These are phyloP conservation scores for Phanerochaete carnosa DNA, from an alignment of 768 basidiomycete genomes.

Conservation along the genomic window DNA sequence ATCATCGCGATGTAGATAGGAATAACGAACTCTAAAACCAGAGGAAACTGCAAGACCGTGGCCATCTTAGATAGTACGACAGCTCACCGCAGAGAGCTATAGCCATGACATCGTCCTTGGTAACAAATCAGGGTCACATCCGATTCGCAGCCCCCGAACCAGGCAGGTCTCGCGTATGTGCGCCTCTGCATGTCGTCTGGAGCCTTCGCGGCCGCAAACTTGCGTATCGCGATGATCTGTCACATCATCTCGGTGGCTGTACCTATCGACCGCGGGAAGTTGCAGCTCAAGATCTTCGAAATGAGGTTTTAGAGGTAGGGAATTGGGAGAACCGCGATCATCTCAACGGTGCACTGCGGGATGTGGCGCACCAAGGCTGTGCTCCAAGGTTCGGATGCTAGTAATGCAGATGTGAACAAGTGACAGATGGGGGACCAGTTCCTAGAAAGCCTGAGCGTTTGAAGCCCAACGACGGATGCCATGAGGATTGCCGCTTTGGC, in stretches of 20 bases:
- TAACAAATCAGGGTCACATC: slow-evolving; percentile 20
- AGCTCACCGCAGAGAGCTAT: no score
- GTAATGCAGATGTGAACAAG: no score
- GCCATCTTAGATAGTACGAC: no score
- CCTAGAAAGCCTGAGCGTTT: no score
- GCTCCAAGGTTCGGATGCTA: background rate
- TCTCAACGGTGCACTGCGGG: slow-evolving; percentile 7
- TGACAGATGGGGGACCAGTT: no score
- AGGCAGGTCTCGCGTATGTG: slow-evolving; percentile 14
- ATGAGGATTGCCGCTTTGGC: no score
- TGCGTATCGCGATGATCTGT: slow-evolving; percentile 62
- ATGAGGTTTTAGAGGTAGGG: slow-evolving; percentile 15
- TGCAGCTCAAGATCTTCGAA: slow-evolving; percentile 25
- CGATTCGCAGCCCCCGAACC: slow-evolving; percentile 18
- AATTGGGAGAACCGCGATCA: slow-evolving; percentile 14
- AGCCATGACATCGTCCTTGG: background rate
- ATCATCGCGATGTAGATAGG: no score
- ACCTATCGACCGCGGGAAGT: slow-evolving; percentile 57
- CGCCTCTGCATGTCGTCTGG: slow-evolving; percentile 12
- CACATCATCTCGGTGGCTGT: slow-evolving; percentile 62
- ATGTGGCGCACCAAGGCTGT: background rate
- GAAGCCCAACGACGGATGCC: no score
- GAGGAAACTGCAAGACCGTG: no score
- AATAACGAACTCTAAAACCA: no score
- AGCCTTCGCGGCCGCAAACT: slow-evolving; percentile 33